Conservation (phyloP, 2,329 filamentous ascomycete genomes). For the Neoscytalidium dimidiatum region DNA sequence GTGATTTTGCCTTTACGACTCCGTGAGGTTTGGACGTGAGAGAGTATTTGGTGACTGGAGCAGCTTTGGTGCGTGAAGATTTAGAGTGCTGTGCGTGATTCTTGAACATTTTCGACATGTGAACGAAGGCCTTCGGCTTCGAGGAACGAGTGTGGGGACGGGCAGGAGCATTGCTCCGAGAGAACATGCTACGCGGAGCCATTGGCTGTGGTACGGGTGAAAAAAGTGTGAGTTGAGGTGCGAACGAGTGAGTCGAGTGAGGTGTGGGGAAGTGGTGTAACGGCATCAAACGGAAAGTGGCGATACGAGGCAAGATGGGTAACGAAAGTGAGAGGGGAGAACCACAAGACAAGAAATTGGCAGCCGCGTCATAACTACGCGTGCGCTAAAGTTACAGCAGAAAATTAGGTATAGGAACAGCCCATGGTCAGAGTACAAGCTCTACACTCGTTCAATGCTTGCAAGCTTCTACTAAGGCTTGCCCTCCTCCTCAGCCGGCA, state of each 20-base stretch:
- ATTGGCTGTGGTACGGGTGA: neutral
- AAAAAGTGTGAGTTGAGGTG: too few species aligned
- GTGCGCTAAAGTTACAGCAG: slow-evolving; percentile 9
- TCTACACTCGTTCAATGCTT: neutral
- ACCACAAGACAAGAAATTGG: neutral
- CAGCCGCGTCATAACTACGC: neutral
- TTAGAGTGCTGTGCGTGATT: neutral
- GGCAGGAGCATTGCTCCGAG: neutral
- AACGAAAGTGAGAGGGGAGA: neutral
- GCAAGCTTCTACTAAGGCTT: slow-evolving; percentile 16
- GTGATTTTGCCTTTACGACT: neutral
- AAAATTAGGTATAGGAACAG: slow-evolving; percentile 9
- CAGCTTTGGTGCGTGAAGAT: neutral
- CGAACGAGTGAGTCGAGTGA: neutral
- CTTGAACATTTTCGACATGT: slow-evolving; percentile 5
- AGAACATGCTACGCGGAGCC: neutral
- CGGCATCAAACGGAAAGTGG: neutral
- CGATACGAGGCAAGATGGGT: neutral
- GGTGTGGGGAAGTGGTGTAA: neutral
- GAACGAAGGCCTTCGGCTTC: neutral
- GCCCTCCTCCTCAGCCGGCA: slow-evolving; percentile 54
- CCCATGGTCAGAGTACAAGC: neutral
- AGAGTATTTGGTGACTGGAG: neutral
- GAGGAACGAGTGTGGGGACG: neutral
- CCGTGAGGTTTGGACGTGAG: slow-evolving; percentile 9